phyloP scores from a whole-genome alignment of 345 rosid species.

The Acer yangbiense region DNA sequence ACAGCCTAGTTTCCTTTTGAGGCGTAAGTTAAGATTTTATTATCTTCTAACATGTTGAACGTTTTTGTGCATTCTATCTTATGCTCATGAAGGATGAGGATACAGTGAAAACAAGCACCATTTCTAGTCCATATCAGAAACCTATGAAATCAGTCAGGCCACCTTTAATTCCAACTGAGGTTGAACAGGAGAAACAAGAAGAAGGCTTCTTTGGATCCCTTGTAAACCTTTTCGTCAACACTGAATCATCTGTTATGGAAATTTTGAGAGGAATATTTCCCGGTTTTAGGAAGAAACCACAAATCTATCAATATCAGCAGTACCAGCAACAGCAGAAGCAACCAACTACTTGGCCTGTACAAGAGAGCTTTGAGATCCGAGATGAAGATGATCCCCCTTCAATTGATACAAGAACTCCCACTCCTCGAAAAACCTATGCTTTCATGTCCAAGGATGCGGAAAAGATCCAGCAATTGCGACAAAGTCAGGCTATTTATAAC shows the following conservation, averaged over 20 bases:
- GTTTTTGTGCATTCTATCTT: conserved; percentile 15
- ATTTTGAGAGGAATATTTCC: conserved; percentile 72
- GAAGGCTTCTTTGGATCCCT: conserved; percentile 76
- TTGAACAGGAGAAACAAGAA: conserved; percentile 73
- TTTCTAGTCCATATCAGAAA: conserved; percentile 47
- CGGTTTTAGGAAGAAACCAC: conserved; percentile 50
- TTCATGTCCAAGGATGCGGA: conserved; percentile 96
- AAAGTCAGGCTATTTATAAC: conserved; percentile 71
- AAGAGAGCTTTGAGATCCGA: conserved; percentile 65
- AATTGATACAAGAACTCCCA: conserved; percentile 73
- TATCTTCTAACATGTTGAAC: background rate
- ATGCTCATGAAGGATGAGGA: conserved; percentile 53
- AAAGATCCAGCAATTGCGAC: conserved; percentile 85
- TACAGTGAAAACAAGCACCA: conserved; percentile 22
- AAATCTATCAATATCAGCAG: conserved; percentile 38
- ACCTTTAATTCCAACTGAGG: conserved; percentile 69
- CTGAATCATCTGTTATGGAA: conserved; percentile 58
- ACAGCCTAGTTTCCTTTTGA: background rate
- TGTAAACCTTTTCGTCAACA: conserved; percentile 50
- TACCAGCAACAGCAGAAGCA: conserved; percentile 38
- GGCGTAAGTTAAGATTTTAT: background rate
- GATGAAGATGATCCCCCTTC: conserved; percentile 94
- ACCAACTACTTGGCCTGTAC: conserved; percentile 61
- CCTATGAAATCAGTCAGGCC: conserved; percentile 65
- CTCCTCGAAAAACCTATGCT: conserved; percentile 84